phyloP scores from a whole-genome alignment of 1,139 yeast species.

The Candida labiduridarum region DNA sequence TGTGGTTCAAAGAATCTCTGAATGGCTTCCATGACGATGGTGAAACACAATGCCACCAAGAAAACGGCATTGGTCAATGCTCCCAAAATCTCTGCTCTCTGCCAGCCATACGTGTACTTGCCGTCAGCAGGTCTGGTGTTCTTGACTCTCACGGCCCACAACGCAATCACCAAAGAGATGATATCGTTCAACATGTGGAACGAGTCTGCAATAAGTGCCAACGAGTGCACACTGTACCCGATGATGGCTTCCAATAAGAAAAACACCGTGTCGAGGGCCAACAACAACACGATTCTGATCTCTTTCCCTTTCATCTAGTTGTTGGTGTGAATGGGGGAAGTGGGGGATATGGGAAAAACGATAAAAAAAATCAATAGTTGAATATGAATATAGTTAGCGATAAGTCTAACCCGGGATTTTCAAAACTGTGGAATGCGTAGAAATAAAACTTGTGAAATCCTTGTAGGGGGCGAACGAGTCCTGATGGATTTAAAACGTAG shows the following conservation, averaged over 20 bases:
- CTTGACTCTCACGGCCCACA: constrained; percentile 95
- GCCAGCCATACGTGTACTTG: constrained; percentile 93
- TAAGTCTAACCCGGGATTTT: no score
- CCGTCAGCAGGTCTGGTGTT: constrained; percentile 83
- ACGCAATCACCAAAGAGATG: constrained; percentile 82
- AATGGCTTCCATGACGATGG: constrained; percentile 89
- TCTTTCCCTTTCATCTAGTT: constrained; percentile 56
- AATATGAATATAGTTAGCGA: no score
- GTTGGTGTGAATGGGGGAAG: no score
- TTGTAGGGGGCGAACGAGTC: no score
- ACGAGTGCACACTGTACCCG: constrained; percentile 87
- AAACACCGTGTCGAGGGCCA: constrained; percentile 77
- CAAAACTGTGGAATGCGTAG: no score
- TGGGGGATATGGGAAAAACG: no score
- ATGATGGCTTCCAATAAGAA: constrained; percentile 83
- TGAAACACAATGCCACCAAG: constrained; percentile 85
- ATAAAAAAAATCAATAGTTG: no score
- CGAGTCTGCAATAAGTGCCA: constrained; percentile 93
- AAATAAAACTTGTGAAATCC: no score
- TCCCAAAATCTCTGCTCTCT: constrained; percentile 91
- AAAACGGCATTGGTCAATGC: constrained; percentile 94
- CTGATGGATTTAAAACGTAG: no score
- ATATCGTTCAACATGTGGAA: constrained; percentile 98
- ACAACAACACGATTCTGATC: constrained; percentile 68
- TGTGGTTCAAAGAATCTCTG: constrained; percentile 87